Evolutionary conservation across 2,329 filamentous ascomycete genomes (phyloP).

Genomic region (Pseudocercospora cruenta): DNA sequence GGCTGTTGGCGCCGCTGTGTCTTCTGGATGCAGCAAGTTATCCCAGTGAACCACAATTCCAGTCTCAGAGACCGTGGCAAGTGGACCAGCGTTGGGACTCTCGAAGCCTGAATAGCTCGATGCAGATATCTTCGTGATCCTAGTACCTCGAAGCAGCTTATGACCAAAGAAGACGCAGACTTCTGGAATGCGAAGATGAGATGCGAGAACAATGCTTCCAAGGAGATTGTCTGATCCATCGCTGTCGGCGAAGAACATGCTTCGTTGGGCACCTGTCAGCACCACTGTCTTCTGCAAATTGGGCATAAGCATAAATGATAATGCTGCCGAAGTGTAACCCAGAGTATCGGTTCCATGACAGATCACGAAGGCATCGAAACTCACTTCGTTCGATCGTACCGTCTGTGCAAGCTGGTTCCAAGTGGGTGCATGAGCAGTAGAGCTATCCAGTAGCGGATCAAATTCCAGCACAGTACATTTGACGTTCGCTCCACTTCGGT

Average conservation of each 20-base stretch:
- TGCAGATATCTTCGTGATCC: constrained; percentile 84
- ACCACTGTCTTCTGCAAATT: constrained; percentile 91
- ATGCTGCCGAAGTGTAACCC: constrained; percentile 81
- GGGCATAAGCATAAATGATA: constrained; percentile 85
- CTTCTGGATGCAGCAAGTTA: constrained; percentile 59
- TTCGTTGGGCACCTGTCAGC: constrained; percentile 71
- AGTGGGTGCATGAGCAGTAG: constrained; percentile 81
- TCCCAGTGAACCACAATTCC: constrained; percentile 57
- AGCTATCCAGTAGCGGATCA: constrained; percentile 81
- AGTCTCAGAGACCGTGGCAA: constrained; percentile 67
- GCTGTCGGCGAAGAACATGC: constrained; percentile 87
- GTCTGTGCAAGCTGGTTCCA: constrained; percentile 83
- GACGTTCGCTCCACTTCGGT: constrained; percentile 77
- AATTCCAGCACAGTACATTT: constrained; percentile 87
- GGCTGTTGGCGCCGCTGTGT: constrained; percentile 41
- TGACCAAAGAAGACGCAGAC: constrained; percentile 95
- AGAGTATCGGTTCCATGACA: constrained; percentile 90
- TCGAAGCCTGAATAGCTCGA: constrained; percentile 86
- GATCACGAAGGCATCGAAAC: constrained; percentile 89
- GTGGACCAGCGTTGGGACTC: constrained; percentile 80
- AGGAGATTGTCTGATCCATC: constrained; percentile 91
- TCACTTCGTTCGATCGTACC: constrained; percentile 81
- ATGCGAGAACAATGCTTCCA: constrained; percentile 84
- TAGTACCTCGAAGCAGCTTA: constrained; percentile 84
- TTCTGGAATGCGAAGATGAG: constrained; percentile 90